Base-by-base conservation (phyloP, 1,284 basidiomycete genomes). In the Heterobasidion irregulare region DNA sequence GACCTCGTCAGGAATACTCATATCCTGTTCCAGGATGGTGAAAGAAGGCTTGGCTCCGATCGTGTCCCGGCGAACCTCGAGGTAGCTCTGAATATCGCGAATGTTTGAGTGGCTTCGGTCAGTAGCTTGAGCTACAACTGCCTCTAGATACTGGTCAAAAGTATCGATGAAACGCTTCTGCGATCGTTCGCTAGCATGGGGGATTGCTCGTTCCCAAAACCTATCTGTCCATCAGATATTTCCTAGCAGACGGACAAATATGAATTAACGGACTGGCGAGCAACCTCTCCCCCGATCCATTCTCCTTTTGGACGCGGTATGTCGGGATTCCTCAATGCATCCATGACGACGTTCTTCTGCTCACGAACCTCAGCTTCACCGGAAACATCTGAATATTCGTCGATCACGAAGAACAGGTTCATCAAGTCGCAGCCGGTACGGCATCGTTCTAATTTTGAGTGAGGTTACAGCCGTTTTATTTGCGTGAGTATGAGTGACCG, bases 1-100 rank as follows among this genome's bases (percentile, higher is more conserved):
- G 13, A 72, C 68, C 10, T 73, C 64, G 47, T 73, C 69, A 0
- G 75, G 73, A 34, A 77, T 58, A 56, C 74, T 63, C 55, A 74
- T 63, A 41, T 64, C 62, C 5, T 71, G 64, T 50, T 72, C 68
- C 49, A 69, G 57, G 47, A 70, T 57, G 13, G 65, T 69, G 60
- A 73, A 74, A 6, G 69, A 71, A 0, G 72, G 73, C 50, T 68
- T 67, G 38, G 68, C 70, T 1, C 73, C 75, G 52, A 71, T 70
- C 2, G 69, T 77, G 38, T 71, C 63, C 8, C 74, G 66, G 3
- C 75, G 66, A 9, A 72, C 58, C 6, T 61, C 48, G 35, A 76
- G 63, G 59, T 75, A 78, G 38, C 62, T 62, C n/a, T 72, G 66
- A 5, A 77, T 56, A 43, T 63, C 58, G 2, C 71, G 68, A 36